Evolutionary conservation across 2,329 filamentous ascomycete species (phyloP), one percentile per base, ranked within the genome.

Genomic region (Didymella arachidicola): DNA sequence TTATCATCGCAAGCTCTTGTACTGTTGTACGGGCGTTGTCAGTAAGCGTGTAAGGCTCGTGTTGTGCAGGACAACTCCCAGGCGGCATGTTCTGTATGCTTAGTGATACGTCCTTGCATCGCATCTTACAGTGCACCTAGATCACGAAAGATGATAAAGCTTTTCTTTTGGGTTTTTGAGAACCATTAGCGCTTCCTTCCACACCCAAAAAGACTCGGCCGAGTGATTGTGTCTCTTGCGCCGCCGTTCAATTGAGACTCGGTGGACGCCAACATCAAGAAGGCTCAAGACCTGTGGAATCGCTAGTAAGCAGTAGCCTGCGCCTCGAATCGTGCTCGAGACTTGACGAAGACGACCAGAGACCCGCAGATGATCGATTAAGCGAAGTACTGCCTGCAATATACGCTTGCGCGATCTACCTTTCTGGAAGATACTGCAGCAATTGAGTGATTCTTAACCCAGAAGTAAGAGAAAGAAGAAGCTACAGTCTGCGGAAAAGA

Each of bases 271-370:
- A 96, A 96, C 75, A 92, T 96, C 62, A 96, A 96, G 78, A 88
- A 87, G 18, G 92, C 91, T 0, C 92, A 96, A 73, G 86, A 92
- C 73, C 81, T 89, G 3, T 96, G 92, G 92, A 96, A 96, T 70
- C 89, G 87, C 1, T 84, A 81, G 89, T 91, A 76, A 65, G 79
- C 59, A 12, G 38, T n/a, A 8, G 30, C 10, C 32, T 8, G 16
- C 16, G 11, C 4, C 16, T 4, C 7, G 7, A 7, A 14, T 14
- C 11, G 22, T 19, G 27, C 14, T 50, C 36, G 22, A 34, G 30
- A 27, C 11, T 57, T 27, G 34, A 16, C 64, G 19, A 68, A 22
- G 14, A 26, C 16, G 27, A 19, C 5, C 43, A 92, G 89, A 68
- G 81, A 91, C 60, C 90, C 91, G 0, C 78, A 81, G 3, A 78